These are phyloP conservation scores for Aspergillus viridinutans DNA, from an alignment of 2,329 filamentous ascomycete species.

Conservation along the genomic window DNA sequence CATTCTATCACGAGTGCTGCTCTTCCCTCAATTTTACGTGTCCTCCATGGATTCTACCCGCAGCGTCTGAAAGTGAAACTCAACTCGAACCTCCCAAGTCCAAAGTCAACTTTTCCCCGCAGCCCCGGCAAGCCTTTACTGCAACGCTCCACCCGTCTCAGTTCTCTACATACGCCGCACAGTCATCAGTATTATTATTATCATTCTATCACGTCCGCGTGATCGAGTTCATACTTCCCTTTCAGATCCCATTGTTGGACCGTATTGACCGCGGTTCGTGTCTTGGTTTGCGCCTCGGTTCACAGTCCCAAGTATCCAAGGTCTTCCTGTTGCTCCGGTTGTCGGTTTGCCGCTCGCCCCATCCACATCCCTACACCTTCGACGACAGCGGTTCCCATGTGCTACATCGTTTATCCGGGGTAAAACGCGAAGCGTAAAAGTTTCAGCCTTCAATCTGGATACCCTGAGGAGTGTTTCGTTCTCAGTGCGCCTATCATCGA, in stretches of 20 bases:
- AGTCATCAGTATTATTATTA: background rate
- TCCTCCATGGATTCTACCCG: background rate
- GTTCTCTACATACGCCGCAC: background rate
- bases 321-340: background rate
- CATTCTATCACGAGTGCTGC: background rate
- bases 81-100: background rate
- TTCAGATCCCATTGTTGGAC: background rate
- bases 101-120: conserved; percentile 6
- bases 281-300: background rate
- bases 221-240: background rate
- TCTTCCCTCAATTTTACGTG: background rate
- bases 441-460: conserved; percentile 13
- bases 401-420: conserved; percentile 7
- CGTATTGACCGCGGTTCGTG: background rate
- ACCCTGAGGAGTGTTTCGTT: conserved; percentile 5
- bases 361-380: conserved; percentile 1
- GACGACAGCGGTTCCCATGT: conserved; percentile 1
- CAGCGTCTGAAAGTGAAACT: background rate
- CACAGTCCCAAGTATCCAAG: background rate
- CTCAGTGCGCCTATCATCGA: conserved; percentile 1
- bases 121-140: conserved; percentile 6
- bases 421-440: background rate
- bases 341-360: background rate
- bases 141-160: conserved; percentile 6
- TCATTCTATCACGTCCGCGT: background rate